phyloP scores from a whole-genome alignment of 129 eudicot genomes.

The Flaveria sonorensis region DNA sequence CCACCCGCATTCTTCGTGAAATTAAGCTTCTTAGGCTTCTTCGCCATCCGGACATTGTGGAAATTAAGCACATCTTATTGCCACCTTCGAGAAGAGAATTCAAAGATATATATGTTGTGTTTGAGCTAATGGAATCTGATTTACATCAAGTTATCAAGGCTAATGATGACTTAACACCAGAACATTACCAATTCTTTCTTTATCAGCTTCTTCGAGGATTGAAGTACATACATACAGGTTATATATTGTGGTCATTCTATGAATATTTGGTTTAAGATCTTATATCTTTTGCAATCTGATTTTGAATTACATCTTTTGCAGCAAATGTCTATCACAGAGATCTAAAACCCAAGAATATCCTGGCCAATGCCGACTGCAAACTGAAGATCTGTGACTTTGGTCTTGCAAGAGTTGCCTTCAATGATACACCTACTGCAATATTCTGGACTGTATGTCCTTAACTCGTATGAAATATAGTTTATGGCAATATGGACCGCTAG shows the following conservation, averaged over 20 bases:
- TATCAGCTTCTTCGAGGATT: constrained; percentile 95
- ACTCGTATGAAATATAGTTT: constrained; percentile 2
- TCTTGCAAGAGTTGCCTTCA: constrained; percentile 97
- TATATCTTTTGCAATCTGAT: constrained; percentile 28
- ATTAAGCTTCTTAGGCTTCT: constrained; percentile 96
- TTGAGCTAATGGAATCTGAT: constrained; percentile 97
- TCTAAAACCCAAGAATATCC: constrained; percentile 85
- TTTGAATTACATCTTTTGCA: constrained; percentile 35
- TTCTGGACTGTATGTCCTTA: constrained; percentile 83
- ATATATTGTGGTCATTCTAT: neutral
- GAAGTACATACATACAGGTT: constrained; percentile 94
- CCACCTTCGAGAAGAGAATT: constrained; percentile 98
- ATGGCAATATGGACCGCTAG: neutral
- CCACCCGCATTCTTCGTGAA: constrained; percentile 92
- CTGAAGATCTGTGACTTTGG: constrained; percentile 94
- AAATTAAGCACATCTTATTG: constrained; percentile 83
- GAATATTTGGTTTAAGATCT: neutral
- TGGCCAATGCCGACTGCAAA: constrained; percentile 96
- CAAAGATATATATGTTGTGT: constrained; percentile 85
- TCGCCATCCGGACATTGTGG: constrained; percentile 97
- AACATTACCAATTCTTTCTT: constrained; percentile 91
- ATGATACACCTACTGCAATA: constrained; percentile 96
- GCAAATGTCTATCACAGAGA: constrained; percentile 95
- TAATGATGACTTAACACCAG: constrained; percentile 92
- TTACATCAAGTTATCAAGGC: constrained; percentile 95